Evolutionary conservation across 1,284 basidiomycete species (phyloP), one percentile per base, ranked within the genome.

Genomic region (Microbotryum intermedium): DNA sequence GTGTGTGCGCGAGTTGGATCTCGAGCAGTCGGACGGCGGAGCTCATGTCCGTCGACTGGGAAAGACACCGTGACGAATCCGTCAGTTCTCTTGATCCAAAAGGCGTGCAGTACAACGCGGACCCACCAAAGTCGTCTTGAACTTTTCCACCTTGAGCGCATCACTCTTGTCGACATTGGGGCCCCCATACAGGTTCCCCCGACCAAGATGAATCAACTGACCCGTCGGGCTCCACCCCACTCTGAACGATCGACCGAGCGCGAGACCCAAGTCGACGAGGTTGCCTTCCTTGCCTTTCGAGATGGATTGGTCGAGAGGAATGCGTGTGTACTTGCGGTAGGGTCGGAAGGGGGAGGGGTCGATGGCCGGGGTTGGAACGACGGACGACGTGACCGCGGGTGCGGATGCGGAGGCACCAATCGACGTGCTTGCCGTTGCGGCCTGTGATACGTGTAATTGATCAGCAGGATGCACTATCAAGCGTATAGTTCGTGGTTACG

Each of bases 191-290:
- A 92, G 74, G 1, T 39, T 39, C 1, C 34, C 34, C 16, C 59
- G 79, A 79, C 26, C 90, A 23, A 87, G 76, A 76, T 93, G 87
- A 28, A 85, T 84, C 20, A 95, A 73, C 50, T 78, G 79, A 1
- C 89, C 90, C 50, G 83, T 81, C 0, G 88, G 86, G 18, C 92
- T 90, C 90, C 91, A 97, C 3, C 89, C 85, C 6, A 87, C 88
- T 53, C 92, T 82, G 76, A 93, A 97, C 25, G 89, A 90, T 29
- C 91, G 82, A 20, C 91, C 92, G 58, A 93, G 78, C 6, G 87
- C 81, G 48, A 97, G 77, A 1, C 90, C 91, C 9, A 89, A 85
- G 76, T 97, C 94, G 9, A 83, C 77, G 50, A 83, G 77, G 39
- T 82, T 78, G 10, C 80, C 81, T 72, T 93, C 90, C 49, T 80